Percentiles rank a stretch among this genome's conserved stretches.
Evolutionary conservation across 352 stramenopile genomes (phyloP).

Genomic region (Elongisporangium prolatum): DNA sequence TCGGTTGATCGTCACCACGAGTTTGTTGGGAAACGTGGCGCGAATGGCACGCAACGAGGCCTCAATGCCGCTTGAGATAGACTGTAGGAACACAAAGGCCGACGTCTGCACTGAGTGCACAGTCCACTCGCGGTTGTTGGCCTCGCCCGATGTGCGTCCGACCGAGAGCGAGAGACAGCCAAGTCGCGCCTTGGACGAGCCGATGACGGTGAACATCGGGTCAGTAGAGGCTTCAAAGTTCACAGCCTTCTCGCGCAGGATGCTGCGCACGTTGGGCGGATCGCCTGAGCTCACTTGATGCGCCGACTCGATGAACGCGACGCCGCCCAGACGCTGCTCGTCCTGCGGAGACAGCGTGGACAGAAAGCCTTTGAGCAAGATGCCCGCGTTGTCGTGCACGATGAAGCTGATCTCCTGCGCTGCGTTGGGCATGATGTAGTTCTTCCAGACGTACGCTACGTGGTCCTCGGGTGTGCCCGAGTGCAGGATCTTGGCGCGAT

Average conservation of each 20-base stretch:
- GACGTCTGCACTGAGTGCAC: conserved; percentile 85
- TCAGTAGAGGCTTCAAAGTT: conserved; percentile 83
- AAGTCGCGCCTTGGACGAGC: conserved; percentile 60
- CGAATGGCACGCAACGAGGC: conserved; percentile 72
- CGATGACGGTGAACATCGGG: conserved; percentile 82
- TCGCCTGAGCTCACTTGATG: conserved; percentile 67
- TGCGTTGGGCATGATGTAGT: conserved; percentile 78
- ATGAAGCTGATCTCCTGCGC: conserved; percentile 86
- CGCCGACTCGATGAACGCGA: conserved; percentile 83
- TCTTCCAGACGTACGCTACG: conserved; percentile 82
- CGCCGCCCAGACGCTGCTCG: conserved; percentile 58
- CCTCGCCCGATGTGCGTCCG: conserved; percentile 59
- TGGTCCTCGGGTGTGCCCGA: conserved; percentile 73
- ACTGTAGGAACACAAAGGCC: conserved; percentile 84
- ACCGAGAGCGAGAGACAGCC: conserved; percentile 78
- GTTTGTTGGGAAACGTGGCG: conserved; percentile 84
- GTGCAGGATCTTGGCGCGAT: conserved; percentile 80
- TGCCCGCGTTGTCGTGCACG: conserved; percentile 60
- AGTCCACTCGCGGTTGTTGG: conserved; percentile 75
- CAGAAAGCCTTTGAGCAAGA: conserved; percentile 74
- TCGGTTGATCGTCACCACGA: conserved; percentile 87
- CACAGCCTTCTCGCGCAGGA: conserved; percentile 66
- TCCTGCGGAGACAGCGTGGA: conserved; percentile 48
- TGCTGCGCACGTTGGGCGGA: conserved; percentile 35
- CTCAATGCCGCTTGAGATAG: conserved; percentile 67